A percentile compares a stretch with the other conserved stretches of the same genome.
Conservation (phyloP, 1,284 basidiomycete genomes). For the Microstroma glucosiphilum region DNA sequence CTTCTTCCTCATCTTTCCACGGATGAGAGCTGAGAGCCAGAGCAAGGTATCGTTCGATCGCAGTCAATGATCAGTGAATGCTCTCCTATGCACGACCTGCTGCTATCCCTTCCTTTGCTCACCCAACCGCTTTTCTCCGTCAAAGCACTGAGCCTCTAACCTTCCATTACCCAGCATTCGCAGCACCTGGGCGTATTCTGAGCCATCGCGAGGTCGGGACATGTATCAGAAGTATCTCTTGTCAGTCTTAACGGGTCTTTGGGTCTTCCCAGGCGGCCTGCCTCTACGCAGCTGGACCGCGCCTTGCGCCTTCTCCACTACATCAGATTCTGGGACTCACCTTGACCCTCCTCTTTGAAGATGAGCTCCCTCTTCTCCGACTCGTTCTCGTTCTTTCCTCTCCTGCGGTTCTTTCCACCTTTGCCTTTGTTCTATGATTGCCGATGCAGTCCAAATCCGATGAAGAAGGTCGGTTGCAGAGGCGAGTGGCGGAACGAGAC, state of each 20-base stretch:
- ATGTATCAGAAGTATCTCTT: too few species aligned
- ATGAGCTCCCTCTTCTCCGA: conserved; percentile 97
- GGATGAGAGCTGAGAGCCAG: conserved; percentile 68
- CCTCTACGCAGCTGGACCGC: background rate
- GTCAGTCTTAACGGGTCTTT: background rate
- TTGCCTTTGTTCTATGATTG: conserved; percentile 54
- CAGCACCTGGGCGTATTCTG: conserved; percentile 92
- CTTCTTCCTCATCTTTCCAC: conserved; percentile 99
- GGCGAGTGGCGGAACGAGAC: too few species aligned
- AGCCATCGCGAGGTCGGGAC: background rate
- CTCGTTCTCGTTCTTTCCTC: conserved; percentile 99
- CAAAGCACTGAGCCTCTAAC: conserved; percentile 93
- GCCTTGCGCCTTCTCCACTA: background rate
- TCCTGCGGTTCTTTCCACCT: conserved; percentile 98
- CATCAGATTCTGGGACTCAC: conserved; percentile 48
- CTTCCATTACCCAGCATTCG: conserved; percentile 99
- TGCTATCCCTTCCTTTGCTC: too few species aligned
- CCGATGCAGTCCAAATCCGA: background rate
- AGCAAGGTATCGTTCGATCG: too few species aligned
- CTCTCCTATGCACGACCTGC: too few species aligned
- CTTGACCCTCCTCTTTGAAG: conserved; percentile 96
- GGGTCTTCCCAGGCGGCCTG: background rate
- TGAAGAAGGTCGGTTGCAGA: too few species aligned
- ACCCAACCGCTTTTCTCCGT: conserved; percentile 84
- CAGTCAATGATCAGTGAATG: too few species aligned